Base-by-base conservation (phyloP, 495 filamentous ascomycete species). In the Penicillium verhagenii region DNA sequence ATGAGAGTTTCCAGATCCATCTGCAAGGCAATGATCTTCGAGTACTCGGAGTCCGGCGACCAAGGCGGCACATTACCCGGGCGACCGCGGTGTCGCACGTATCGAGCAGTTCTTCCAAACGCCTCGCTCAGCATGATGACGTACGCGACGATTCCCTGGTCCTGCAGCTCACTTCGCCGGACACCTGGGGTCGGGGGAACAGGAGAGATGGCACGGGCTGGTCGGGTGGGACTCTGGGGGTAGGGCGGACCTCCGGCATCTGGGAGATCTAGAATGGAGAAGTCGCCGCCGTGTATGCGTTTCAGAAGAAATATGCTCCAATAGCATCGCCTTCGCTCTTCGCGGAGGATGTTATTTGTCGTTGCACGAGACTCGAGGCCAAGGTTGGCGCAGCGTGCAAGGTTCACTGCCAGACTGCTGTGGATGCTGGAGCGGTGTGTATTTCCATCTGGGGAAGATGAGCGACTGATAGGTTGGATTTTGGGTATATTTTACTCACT, bases 301-400 rank as follows among this genome's bases (percentile, higher is more conserved):
- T 75, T 78, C 24, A 79, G 63, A 8, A 79, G 65, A 53, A 67
- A 79, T 16, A 79, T 71, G 20, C 75, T 75, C 76, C 76, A 79
- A 29, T 77, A 79, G 43, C 76, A 79, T 23, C 76, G 64, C 33
- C 75, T 55, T 20, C 76, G 68, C 46, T 79, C 76, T 53, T 78
- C 76, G 7, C 66, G 72, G 9, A 58, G 38, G 6, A 62, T 40
- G 2, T 37, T 46, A 19, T 58, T 64, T 10, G 64, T 50, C 8
- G 45, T 13, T 2, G 53, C 20, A 10, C 66, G 60, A 16, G 68
- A 53, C 54, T 77, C 75, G 3, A 58, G 58, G 4, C 63, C 72
- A 8, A 79, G 60, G 52, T 73, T 72, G 20, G 74, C 73, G 47
- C 71, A 74, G 31, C 73, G 73, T 19, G 73, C 76, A 16, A 79